Conservation (phyloP, 257 asterid species). For the Pogostemon cablin region DNA sequence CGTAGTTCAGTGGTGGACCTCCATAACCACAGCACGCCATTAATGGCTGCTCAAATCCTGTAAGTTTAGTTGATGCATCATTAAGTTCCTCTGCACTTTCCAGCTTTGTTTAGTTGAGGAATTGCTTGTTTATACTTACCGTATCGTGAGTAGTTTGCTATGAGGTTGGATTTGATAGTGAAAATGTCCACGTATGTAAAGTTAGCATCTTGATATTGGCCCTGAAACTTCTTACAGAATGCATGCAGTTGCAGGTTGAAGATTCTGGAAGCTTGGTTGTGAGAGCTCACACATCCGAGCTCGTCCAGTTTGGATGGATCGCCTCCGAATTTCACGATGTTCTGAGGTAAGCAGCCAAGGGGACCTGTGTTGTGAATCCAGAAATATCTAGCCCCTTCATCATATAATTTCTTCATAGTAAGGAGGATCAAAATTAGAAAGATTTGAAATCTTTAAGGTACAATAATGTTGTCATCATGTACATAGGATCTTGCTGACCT, state of each 20-base stretch:
- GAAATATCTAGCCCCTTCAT: slow-evolving; percentile 80
- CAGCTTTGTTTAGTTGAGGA: slow-evolving; percentile 1
- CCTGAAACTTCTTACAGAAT: slow-evolving; percentile 71
- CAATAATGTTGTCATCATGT: background rate
- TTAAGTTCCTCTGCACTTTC: background rate
- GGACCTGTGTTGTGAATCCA: slow-evolving; percentile 99
- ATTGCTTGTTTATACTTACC: slow-evolving; percentile 50
- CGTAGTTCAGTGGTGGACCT: slow-evolving; percentile 93
- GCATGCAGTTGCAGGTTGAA: slow-evolving; percentile 82
- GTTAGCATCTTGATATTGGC: slow-evolving; percentile 70
- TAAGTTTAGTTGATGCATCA: background rate
- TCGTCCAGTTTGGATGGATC: slow-evolving; percentile 88
- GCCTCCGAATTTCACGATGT: slow-evolving; percentile 75
- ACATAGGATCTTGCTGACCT: slow-evolving; percentile 43
- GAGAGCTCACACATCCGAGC: slow-evolving; percentile 82
- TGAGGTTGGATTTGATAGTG: slow-evolving; percentile 82
- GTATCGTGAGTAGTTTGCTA: slow-evolving; percentile 70
- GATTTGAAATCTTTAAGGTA: background rate
- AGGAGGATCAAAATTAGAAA: background rate
- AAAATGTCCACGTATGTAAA: slow-evolving; percentile 69
- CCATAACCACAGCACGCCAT: slow-evolving; percentile 97
- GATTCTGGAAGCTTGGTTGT: slow-evolving; percentile 83
- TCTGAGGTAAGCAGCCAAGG: slow-evolving; percentile 88
- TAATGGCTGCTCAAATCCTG: slow-evolving; percentile 89
- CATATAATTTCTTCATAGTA: slow-evolving; percentile 60